Evolutionary conservation across 2,329 filamentous ascomycete genomes (phyloP), one percentile per base, ranked within the genome.

Genomic region (Ophiocordyceps camponoti-leonardi): DNA sequence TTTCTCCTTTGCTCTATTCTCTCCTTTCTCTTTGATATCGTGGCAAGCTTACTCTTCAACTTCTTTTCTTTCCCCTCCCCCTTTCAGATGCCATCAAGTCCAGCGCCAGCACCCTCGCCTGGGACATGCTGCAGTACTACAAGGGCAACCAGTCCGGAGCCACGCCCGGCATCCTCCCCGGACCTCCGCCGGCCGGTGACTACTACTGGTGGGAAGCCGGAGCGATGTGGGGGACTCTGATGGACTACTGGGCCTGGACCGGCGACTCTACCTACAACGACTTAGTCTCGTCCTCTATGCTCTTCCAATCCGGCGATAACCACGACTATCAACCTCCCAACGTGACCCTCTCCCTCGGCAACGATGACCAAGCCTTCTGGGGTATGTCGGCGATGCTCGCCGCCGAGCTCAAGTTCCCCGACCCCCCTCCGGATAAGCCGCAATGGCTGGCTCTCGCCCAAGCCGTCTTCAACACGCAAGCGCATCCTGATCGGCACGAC

Each of bases 171-270:
- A 76, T 75, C 52, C 58, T 77, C 12, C 73, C 73, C 1, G 73
- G 73, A 0, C 74, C 74, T 45, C 73, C 73, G 51, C 56, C 58
- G 1, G 55, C 56, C 30, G 50, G 57, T 16, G 67, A 72, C 49
- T 81, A 81, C 58, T 84, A 83, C 67, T 86, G 81, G 81, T 86
- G 81, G 81, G 77, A 85, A 57, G 77, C 76, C 6, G 75, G 77
- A 45, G 75, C 77, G 14, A 68, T 86, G 63, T 82, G 81, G 69
- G 76, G 79, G 50, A 73, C 77, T 1, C 64, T 82, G 52, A 67
- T 85, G 41, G 79, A 84, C 59, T 85, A 85, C 59, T 81, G 77
- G 74, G 73, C 79, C 49, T 69, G 74, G 46, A 83, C 79, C 0
- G 77, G 77, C 46, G 79, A 84, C 58, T 56, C 63, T 4, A 70